These are phyloP conservation scores for Cryptococcus jaspeensis DNA, from an alignment of 1,284 basidiomycete species.

Conservation along the genomic window DNA sequence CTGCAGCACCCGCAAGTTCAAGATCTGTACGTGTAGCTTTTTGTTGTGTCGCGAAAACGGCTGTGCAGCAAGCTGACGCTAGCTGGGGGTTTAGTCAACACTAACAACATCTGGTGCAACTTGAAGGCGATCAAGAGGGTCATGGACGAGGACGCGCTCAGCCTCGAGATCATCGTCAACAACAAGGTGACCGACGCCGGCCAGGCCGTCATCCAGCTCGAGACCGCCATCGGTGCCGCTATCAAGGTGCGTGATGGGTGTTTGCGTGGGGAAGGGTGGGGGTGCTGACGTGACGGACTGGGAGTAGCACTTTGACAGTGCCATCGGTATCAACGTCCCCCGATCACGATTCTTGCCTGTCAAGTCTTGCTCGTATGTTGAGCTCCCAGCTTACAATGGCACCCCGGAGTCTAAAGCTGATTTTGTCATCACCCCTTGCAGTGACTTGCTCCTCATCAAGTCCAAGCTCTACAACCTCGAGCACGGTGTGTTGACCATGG, in stretches of 20 bases:
- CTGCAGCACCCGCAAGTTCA: constrained; percentile 83
- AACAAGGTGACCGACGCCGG: constrained; percentile 86
- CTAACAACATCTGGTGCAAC: constrained; percentile 93
- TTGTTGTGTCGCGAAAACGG: not conserved
- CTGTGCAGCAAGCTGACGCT: not conserved
- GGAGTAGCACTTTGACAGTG: constrained; percentile 55
- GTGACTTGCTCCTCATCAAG: constrained; percentile 91
- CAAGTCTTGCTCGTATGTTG: constrained; percentile 65
- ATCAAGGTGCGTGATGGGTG: constrained; percentile 64
- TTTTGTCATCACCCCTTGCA: constrained; percentile 47
- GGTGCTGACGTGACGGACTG: not conserved
- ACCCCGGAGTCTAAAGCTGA: constrained; percentile 91
- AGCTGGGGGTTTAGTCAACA: constrained; percentile 49
- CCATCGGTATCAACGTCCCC: constrained; percentile 97
- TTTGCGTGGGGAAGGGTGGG: not conserved
- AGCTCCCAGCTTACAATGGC: constrained; percentile 55
- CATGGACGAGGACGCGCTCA: constrained; percentile 79
- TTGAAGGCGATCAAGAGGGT: constrained; percentile 88
- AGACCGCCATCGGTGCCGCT: constrained; percentile 95
- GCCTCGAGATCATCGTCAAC: constrained; percentile 86
- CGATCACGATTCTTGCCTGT: constrained; percentile 94
- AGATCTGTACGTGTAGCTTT: constrained; percentile 50
- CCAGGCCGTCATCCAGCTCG: constrained; percentile 84
- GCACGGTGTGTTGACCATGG: constrained; percentile 93
- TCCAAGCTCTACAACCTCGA: constrained; percentile 92